Evolutionary conservation across 169 alveolate species (phyloP).

Genomic region (Babesia ovata): DNA sequence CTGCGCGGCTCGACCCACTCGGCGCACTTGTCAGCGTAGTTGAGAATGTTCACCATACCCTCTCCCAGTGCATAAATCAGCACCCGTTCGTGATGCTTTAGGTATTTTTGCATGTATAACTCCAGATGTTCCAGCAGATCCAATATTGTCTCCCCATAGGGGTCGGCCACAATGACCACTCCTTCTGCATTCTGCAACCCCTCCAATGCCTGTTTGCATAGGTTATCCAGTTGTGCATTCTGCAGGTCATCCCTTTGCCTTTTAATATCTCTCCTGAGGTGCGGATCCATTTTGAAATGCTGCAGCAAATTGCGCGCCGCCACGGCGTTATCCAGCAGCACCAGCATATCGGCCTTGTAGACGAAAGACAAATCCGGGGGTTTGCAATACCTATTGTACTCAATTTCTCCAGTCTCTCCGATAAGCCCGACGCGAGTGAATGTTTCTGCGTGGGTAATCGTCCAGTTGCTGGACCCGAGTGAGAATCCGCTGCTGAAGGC

Average conservation of each 20-base stretch:
- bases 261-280: background rate
- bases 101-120: background rate
- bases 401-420: conserved; percentile 27
- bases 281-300: conserved; percentile 4
- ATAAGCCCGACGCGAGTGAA: conserved; percentile 14
- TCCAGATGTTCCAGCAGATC: conserved; percentile 42
- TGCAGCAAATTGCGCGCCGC: background rate
- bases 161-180: conserved; percentile 35
- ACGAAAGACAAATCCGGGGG: conserved; percentile 24
- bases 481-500: conserved; percentile 57
- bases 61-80: conserved; percentile 51
- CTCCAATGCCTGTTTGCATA: conserved; percentile 10
- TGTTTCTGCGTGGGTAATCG: conserved; percentile 25
- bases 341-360: background rate
- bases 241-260: background rate
- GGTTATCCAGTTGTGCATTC: background rate
- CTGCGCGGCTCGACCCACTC: conserved; percentile 53
- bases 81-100: conserved; percentile 6
- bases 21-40: conserved; percentile 55
- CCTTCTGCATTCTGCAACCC: conserved; percentile 37
- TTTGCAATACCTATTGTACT: conserved; percentile 17
- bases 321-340: conserved; percentile 33
- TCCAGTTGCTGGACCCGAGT: conserved; percentile 58
- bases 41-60: conserved; percentile 49
- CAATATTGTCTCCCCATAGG: conserved; percentile 23